phyloP scores from a whole-genome alignment of 805 yeast species.

The Wickerhamomyces bovis region DNA sequence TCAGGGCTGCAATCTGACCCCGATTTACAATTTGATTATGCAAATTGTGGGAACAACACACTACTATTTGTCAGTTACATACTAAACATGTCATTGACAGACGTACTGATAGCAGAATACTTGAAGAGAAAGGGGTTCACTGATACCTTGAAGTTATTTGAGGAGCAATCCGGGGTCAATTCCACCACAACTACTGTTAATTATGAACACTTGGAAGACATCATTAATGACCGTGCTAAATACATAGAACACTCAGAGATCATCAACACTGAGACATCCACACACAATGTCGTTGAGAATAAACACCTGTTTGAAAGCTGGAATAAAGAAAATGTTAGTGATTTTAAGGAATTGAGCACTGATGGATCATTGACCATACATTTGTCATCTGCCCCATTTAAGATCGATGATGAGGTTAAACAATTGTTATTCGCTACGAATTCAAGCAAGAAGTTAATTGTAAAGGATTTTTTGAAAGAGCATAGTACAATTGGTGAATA shows the following conservation, averaged over 20 bases:
- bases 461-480: slow-evolving; percentile 15
- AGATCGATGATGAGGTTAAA: slow-evolving; percentile 8
- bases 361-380: slow-evolving; percentile 18
- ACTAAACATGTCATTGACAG: slow-evolving; percentile 11
- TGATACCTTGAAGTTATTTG: slow-evolving; percentile 43
- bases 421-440: slow-evolving; percentile 13
- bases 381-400: slow-evolving; percentile 17
- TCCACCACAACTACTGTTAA: slow-evolving; percentile 1
- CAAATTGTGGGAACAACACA: too few relatives aligned
- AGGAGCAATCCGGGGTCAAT: slow-evolving; percentile 24
- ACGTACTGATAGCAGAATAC: slow-evolving; percentile 50
- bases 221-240: slow-evolving; percentile 32
- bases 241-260: slow-evolving; percentile 19
- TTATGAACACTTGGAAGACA: slow-evolving; percentile 33
- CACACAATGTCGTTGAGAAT: slow-evolving; percentile 5
- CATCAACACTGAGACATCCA: neutral
- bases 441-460: slow-evolving; percentile 13
- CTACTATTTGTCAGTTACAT: neutral
- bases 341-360: neutral
- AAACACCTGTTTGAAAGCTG: slow-evolving; percentile 1
- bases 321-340: neutral
- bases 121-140: slow-evolving; percentile 42
- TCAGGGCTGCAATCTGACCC: neutral
- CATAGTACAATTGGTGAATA: neutral
- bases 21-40: too few relatives aligned